Conservation (phyloP, 148 eudicot species). For the Rheum nobile region DNA sequence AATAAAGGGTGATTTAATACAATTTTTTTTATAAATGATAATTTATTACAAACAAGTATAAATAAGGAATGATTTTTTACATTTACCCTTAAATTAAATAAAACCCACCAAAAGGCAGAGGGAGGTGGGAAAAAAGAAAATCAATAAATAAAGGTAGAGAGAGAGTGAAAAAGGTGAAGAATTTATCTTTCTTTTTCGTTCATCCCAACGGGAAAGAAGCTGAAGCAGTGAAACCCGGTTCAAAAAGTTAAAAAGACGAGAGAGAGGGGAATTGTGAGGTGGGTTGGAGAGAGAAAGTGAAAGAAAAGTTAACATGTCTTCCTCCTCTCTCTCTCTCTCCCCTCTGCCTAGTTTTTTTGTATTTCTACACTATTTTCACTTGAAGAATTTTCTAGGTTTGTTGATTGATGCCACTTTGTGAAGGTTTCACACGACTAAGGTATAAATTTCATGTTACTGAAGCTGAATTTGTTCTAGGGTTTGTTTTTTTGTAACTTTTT, state of each 20-base stretch:
- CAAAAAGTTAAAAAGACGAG: slow-evolving; percentile 8
- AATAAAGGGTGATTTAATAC: too few species aligned
- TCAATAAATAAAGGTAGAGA: neutral
- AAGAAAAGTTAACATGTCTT: neutral
- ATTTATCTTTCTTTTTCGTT: neutral
- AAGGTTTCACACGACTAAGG: slow-evolving; percentile 2
- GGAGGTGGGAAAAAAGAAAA: neutral
- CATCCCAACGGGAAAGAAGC: slow-evolving; percentile 14
- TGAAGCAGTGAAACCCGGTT: slow-evolving; percentile 3
- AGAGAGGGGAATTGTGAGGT: slow-evolving; percentile 15
- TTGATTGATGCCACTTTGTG: neutral
- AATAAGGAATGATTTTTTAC: too few species aligned
- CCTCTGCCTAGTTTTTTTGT: neutral
- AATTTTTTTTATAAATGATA: too few species aligned
- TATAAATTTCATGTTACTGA: neutral
- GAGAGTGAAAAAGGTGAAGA: slow-evolving; percentile 1
- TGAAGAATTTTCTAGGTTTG: slow-evolving; percentile 3
- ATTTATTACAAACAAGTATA: too few species aligned
- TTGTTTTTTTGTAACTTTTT: neutral
- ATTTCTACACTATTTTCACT: neutral
- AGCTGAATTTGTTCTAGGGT: neutral
- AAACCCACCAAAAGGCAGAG: neutral
- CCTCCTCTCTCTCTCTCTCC: slow-evolving; percentile 10
- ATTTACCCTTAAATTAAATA: neutral
- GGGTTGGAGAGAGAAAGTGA: slow-evolving; percentile 17